Evolutionary conservation across 2,329 filamentous ascomycete species (phyloP).

Genomic region (Botrytis hyacinthi): DNA sequence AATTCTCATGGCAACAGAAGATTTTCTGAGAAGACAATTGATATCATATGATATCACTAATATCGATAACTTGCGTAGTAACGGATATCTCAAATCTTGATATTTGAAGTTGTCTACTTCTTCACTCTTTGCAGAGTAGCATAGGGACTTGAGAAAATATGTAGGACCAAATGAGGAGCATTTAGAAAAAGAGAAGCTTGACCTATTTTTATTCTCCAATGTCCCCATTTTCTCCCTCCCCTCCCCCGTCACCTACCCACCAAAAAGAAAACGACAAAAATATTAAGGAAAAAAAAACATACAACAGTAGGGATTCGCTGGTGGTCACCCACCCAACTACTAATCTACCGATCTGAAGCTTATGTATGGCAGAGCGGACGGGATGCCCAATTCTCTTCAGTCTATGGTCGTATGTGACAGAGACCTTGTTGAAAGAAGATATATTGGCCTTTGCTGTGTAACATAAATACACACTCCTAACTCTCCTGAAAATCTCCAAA

Average conservation of each 20-base stretch:
- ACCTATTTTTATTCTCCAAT: no score
- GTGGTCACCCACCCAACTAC: not conserved
- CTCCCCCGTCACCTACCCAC: not conserved
- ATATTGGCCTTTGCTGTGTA: not conserved
- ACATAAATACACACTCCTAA: not conserved
- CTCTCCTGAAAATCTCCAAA: not conserved
- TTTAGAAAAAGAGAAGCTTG: no score
- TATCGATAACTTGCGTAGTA: no score
- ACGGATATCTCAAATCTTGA: no score
- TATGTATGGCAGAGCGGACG: not conserved
- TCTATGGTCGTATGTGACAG: not conserved
- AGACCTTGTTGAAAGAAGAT: fast-evolving
- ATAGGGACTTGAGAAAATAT: no score
- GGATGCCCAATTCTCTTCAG: not conserved
- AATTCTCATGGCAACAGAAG: no score
- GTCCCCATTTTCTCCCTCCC: no score
- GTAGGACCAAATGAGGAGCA: no score
- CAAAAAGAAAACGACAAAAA: not conserved
- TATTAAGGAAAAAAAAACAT: not conserved
- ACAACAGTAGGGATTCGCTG: not conserved
- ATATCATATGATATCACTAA: no score
- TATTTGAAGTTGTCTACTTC: no score
- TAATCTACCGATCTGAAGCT: not conserved
- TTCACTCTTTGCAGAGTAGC: no score
- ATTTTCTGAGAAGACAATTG: no score